Percentiles rank a stretch among this genome's conserved stretches.
Evolutionary conservation across 2,329 filamentous ascomycete species (phyloP).

Genomic region (Rhynchosporium secalis): DNA sequence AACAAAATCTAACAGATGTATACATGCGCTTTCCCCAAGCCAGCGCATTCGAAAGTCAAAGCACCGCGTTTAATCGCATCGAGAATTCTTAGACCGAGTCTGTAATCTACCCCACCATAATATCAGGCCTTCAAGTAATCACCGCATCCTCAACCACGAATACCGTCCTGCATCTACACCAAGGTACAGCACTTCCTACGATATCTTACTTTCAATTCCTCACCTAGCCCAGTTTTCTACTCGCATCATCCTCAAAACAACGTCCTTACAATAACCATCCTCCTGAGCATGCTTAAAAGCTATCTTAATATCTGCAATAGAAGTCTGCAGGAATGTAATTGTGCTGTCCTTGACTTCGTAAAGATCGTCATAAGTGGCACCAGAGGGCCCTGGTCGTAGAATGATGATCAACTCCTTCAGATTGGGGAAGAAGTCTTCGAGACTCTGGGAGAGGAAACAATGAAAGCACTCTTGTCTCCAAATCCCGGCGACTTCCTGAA

Average conservation of each 20-base stretch:
- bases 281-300: slow-evolving; percentile 11
- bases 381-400: slow-evolving; percentile 11
- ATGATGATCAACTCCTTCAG: slow-evolving; percentile 18
- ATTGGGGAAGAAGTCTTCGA: slow-evolving; percentile 7
- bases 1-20: neutral
- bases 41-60: neutral
- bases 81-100: neutral
- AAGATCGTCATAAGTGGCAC: slow-evolving; percentile 12
- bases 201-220: neutral
- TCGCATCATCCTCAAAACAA: slow-evolving; percentile 16
- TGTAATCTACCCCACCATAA: neutral
- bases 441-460: slow-evolving; percentile 9
- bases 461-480: slow-evolving; percentile 17
- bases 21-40: neutral
- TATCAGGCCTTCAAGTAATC: neutral
- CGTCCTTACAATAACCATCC: neutral
- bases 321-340: neutral
- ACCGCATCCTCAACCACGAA: neutral
- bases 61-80: neutral
- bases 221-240: slow-evolving; percentile 8
- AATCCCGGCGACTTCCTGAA: neutral
- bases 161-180: no score
- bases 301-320: neutral
- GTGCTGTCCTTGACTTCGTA: slow-evolving; percentile 9
- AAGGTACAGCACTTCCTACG: no score